Evolutionary conservation across 2,329 filamentous ascomycete genomes (phyloP).

Genomic region (Clonostachys rosea): DNA sequence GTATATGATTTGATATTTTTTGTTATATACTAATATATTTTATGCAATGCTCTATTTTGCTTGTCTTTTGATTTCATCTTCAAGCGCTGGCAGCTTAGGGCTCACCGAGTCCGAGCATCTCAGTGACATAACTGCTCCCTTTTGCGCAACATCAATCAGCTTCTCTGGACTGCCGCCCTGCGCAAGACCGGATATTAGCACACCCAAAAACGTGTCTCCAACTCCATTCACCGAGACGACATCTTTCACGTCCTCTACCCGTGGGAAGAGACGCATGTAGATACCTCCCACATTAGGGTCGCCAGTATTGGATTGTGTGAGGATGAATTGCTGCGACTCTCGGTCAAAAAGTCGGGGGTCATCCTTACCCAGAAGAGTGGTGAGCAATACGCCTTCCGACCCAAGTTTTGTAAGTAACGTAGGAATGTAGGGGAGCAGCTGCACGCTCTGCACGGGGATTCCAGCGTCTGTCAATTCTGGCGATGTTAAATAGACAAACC

Average conservation of each 20-base stretch:
- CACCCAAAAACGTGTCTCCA: slow-evolving; percentile 88
- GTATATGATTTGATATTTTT: no score
- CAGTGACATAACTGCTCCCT: slow-evolving; percentile 74
- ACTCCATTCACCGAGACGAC: slow-evolving; percentile 90
- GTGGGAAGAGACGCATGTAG: slow-evolving; percentile 72
- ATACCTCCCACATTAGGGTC: slow-evolving; percentile 63
- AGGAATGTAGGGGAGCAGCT: slow-evolving; percentile 84
- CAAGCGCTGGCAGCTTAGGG: slow-evolving; percentile 43
- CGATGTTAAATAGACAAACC: slow-evolving; percentile 66
- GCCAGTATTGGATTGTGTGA: slow-evolving; percentile 55
- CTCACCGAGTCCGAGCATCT: slow-evolving; percentile 72
- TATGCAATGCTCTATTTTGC: background rate
- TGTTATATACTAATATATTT: slow-evolving; percentile 1
- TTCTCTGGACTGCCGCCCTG: slow-evolving; percentile 51
- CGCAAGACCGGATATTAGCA: slow-evolving; percentile 74
- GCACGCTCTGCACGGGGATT: slow-evolving; percentile 76
- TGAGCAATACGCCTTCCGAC: slow-evolving; percentile 67
- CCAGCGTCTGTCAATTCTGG: slow-evolving; percentile 69
- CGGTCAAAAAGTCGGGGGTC: slow-evolving; percentile 63
- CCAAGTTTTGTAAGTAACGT: slow-evolving; percentile 84
- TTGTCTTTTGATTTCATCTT: slow-evolving; percentile 21
- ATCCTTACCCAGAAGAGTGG: slow-evolving; percentile 61
- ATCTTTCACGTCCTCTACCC: slow-evolving; percentile 61
- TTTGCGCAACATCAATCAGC: slow-evolving; percentile 75
- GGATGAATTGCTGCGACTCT: slow-evolving; percentile 63